A percentile compares a stretch with the other conserved stretches of the same genome.
phyloP scores from a whole-genome alignment of 2,329 filamentous ascomycete genomes.

The Hypoxylon sp. region DNA sequence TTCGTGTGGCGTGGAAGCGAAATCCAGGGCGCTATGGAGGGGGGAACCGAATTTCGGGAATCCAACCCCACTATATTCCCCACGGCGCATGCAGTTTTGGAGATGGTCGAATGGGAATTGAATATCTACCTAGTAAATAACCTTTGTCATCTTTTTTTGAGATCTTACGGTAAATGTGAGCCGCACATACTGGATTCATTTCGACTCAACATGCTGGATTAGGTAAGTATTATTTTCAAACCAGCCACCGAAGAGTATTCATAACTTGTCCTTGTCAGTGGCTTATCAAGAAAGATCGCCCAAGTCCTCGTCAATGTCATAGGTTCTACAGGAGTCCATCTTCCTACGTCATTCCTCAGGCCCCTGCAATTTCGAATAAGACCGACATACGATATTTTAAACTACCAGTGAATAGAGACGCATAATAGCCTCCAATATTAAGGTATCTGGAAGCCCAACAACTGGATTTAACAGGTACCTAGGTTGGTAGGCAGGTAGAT shows the following conservation, averaged over 20 bases:
- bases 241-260: background rate
- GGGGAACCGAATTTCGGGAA: slow-evolving; percentile 31
- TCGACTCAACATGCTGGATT: background rate
- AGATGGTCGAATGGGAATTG: background rate
- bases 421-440: too few species aligned
- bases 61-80: slow-evolving; percentile 23
- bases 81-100: slow-evolving; percentile 10
- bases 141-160: background rate
- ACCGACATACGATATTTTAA: background rate
- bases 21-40: slow-evolving; percentile 14
- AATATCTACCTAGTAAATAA: background rate
- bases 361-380: background rate
- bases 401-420: background rate
- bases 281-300: background rate
- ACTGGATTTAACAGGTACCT: too few species aligned
- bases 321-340: background rate
- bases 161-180: background rate
- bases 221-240: background rate
- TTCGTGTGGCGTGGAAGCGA: slow-evolving; percentile 21
- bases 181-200: background rate
- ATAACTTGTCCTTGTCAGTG: background rate
- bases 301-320: background rate
- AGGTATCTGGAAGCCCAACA: too few species aligned
- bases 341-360: background rate
- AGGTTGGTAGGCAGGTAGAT: too few species aligned